Conservation (phyloP, 306 rosid species). For the Canavalia ensiformis region DNA sequence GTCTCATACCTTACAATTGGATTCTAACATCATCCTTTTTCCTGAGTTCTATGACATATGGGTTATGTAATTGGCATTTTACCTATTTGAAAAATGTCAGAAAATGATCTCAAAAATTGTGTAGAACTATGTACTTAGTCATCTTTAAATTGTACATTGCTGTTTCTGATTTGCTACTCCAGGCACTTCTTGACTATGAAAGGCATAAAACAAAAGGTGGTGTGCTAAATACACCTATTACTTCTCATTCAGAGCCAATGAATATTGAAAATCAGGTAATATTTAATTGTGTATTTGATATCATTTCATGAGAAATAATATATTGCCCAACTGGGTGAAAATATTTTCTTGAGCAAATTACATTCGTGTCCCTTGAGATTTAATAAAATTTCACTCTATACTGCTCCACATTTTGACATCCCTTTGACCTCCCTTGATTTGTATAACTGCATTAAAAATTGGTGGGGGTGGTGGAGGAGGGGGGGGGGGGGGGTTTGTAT, state of each 20-base stretch:
- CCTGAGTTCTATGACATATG: background rate
- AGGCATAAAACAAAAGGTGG: slow-evolving; percentile 82
- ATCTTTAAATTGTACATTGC: background rate
- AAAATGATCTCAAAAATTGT: slow-evolving; percentile 19
- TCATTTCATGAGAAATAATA: slow-evolving; percentile 28
- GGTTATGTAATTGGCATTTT: background rate
- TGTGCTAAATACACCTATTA: slow-evolving; percentile 74
- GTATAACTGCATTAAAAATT: no score
- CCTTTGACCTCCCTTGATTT: no score
- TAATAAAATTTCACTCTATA: no score
- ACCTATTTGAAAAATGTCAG: slow-evolving; percentile 21
- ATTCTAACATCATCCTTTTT: no score
- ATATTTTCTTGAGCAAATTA: no score
- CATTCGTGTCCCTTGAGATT: no score
- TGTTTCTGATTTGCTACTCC: slow-evolving; percentile 45
- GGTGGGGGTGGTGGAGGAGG: no score
- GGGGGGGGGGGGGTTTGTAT: no score
- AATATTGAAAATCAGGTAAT: slow-evolving; percentile 83
- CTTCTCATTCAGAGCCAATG: slow-evolving; percentile 76
- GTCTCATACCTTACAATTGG: no score
- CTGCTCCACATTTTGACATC: no score
- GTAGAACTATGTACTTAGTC: no score
- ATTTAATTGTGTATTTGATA: slow-evolving; percentile 27
- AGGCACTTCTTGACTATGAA: slow-evolving; percentile 99
- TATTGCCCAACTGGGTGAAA: no score